Evolutionary conservation across 345 rosid species (phyloP).

Genomic region (Sonneratia alba): DNA sequence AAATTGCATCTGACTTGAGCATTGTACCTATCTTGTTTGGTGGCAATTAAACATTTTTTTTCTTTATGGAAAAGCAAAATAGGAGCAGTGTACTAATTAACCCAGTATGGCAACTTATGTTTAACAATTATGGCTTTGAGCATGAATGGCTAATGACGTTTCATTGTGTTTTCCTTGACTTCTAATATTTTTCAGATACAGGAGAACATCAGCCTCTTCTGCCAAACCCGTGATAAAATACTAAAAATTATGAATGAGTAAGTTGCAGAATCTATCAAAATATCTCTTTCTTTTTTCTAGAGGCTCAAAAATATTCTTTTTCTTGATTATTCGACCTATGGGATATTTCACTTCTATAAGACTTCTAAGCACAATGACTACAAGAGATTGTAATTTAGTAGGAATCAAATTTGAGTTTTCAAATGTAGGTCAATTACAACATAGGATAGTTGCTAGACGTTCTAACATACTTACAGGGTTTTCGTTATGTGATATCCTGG

Average conservation of each 20-base stretch:
- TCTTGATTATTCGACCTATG: not conserved
- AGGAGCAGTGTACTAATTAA: too few relatives aligned
- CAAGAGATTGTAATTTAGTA: not conserved
- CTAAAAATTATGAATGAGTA: constrained; percentile 19
- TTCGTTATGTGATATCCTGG: not conserved
- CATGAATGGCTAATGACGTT: not conserved
- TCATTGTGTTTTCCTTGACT: not conserved
- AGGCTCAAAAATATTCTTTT: not conserved
- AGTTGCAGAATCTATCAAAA: constrained; percentile 3
- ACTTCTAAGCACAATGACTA: not conserved
- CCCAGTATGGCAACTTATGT: too few relatives aligned
- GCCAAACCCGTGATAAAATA: constrained; percentile 22
- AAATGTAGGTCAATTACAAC: not conserved
- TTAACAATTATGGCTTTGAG: too few relatives aligned
- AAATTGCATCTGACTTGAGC: too few relatives aligned
- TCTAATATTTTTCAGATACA: constrained; percentile 17
- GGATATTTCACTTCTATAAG: not conserved
- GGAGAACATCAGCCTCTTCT: constrained; percentile 19
- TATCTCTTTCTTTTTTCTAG: not conserved
- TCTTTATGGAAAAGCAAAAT: too few relatives aligned
- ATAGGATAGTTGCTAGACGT: not conserved
- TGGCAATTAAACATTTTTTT: too few relatives aligned
- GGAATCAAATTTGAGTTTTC: not conserved
- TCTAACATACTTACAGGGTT: not conserved
- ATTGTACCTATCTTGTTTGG: too few relatives aligned